Evolutionary conservation across 176 grass and related monocot genomes (phyloP), one percentile per base, ranked within the genome.

Genomic region (Pontederia paniculata): DNA sequence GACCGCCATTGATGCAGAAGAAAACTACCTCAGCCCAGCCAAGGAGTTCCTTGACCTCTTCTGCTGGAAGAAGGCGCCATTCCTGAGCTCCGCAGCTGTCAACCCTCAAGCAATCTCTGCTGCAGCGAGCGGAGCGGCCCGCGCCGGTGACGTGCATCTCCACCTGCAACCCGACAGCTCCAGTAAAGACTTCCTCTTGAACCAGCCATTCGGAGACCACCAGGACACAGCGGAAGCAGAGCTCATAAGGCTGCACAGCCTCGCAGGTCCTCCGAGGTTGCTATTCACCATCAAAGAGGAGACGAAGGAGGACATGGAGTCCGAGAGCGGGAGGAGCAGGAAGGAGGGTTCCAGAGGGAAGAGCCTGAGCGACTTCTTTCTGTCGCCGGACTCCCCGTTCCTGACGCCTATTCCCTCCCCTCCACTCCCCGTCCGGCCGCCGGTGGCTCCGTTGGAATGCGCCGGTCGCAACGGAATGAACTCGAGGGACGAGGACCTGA

Each of bases 221-320:
- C 49, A 54, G 10, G 64, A 51, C 25, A 54, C 15, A 14, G 17
- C 53, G 64, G 64, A 67, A 37, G 28, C 64, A 22, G 64, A 67
- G 64, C 62, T 65, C 5, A 65, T 50, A 45, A 65, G 62, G 16
- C 62, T 65, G 5, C 62, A 65, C 22, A 9, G 47, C 23, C 62
- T 65, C 14, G 45, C 22, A 16, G 62, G 62, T 2, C 62, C 62
- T 50, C 62, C 62, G 2, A 65, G 62, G 62, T 51, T 65, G 17
- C 62, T 65, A 45, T 65, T 65, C 62, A 65, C 62, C 62, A 65
- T 65, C 62, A 37, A 65, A 37, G 62, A 65, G 46, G 62, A 65
- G 21, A 65, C 62, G 9, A 65, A 51, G 23, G 62, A 65, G 47
- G 62, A 65, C 9, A 50, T 65, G 62, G 62, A 65, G 48, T 41